Evolutionary conservation across 306 rosid genomes (phyloP).

Genomic region (Lotus japonicus): DNA sequence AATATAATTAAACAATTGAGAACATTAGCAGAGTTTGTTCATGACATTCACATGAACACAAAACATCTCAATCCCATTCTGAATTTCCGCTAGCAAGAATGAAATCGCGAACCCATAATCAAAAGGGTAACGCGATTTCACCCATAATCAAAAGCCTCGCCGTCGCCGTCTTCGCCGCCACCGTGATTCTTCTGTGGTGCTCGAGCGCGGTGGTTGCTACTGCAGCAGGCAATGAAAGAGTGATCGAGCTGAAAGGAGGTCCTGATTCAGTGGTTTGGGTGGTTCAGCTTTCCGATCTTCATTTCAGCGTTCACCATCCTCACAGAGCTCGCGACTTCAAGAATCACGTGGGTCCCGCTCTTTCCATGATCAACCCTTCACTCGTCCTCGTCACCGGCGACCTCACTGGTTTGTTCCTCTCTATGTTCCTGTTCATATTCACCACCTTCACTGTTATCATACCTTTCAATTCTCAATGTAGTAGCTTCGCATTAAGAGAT

Average conservation of each 20-base stretch:
- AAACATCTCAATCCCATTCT: neutral
- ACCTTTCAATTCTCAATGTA: neutral
- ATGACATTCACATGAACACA: too few species aligned
- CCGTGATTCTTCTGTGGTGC: too few species aligned
- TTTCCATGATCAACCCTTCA: constrained; percentile 85
- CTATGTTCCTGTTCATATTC: neutral
- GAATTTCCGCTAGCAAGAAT: neutral
- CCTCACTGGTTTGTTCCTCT: constrained; percentile 69
- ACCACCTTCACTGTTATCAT: too few species aligned
- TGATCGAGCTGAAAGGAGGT: constrained; percentile 34
- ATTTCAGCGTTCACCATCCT: constrained; percentile 89
- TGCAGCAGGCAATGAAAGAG: constrained; percentile 9
- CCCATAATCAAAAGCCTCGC: too few species aligned
- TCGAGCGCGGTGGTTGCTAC: neutral
- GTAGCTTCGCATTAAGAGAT: too few species aligned
- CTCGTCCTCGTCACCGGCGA: constrained; percentile 92
- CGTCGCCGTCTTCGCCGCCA: too few species aligned
- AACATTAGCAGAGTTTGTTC: too few species aligned
- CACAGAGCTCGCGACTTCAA: constrained; percentile 64
- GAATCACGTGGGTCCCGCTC: constrained; percentile 54
- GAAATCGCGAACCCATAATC: neutral
- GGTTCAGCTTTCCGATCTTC: constrained; percentile 97
- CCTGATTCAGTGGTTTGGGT: constrained; percentile 72
- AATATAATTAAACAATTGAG: too few species aligned
- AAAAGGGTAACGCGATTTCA: neutral